Base-by-base conservation (phyloP, 805 yeast species). In the Hanseniaspora hatyaiensis region DNA sequence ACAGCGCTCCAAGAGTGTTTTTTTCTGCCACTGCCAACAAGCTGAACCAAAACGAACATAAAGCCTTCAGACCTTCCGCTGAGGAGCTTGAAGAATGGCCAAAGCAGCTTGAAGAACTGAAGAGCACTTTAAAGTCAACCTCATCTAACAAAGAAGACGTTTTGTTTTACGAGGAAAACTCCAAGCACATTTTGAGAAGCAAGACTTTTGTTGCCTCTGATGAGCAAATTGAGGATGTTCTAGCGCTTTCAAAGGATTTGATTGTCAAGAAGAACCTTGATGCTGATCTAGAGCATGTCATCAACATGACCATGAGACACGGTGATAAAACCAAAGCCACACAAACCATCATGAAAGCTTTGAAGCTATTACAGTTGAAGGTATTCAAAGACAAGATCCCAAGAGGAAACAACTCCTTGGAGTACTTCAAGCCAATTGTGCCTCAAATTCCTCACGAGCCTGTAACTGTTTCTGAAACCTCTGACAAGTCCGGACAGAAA, bases 251-350 rank as follows among this genome's bases (percentile, higher is more conserved):
- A 50, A 68, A 63, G 34, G 65, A 67, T 51, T 73, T 75, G 11
- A 65, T 85, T 26, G 94, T 95, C 23, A 58, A 67, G 23, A 69
- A 71, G 53, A 65, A 67, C 38, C 23, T 37, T 2, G 92, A 86
- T 56, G 81, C 83, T n/a, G 74, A 79, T 18, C 69, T 88, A 41
- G 78, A 79, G 42, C 80, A 82, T 55, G 75, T 92, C 58, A 80
- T 84, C 47, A 87, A 87, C 60, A 71, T 87, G 67, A 78, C 92
- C 52, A 92, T 92, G 97, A 78, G 84, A 59, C 80, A 85, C 60
- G 98, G 98, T 36, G 79, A 80, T 63, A 92, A 88, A 63, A 75
- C 83, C 48, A 67, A 71, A 42, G 96, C 97, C 0, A 80, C 80
- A 59, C 80, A 73, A 55, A 70, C 73, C 41, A 70, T 92, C 49